phyloP scores from a whole-genome alignment of 192 early-diverging fungal species.

The Jimgerdemannia flammicorona region DNA sequence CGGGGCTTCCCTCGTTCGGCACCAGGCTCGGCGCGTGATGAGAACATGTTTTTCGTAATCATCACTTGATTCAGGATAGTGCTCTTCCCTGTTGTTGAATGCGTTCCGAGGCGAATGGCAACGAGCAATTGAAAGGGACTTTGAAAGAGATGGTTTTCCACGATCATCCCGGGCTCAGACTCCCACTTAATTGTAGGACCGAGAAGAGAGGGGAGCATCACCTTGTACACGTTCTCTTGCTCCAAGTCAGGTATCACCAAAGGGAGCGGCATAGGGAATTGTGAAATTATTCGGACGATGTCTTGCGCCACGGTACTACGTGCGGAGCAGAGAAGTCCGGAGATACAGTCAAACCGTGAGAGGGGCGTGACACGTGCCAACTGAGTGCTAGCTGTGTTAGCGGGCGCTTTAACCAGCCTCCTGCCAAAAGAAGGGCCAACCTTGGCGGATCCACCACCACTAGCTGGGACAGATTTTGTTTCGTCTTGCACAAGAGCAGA shows the following conservation, averaged over 20 bases:
- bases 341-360: slow-evolving; percentile 13
- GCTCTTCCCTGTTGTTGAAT: slow-evolving; percentile 5
- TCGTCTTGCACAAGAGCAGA: not conserved
- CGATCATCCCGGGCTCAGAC: slow-evolving; percentile 6
- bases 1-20: slow-evolving; percentile 10
- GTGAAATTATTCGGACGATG: slow-evolving; percentile 10
- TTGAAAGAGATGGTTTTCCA: slow-evolving; percentile 16
- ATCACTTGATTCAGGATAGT: slow-evolving; percentile 16
- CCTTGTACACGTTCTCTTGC: slow-evolving; percentile 6
- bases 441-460: not conserved
- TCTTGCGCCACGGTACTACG: slow-evolving; percentile 13
- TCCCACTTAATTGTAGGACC: slow-evolving; percentile 14
- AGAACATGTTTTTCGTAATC: slow-evolving; percentile 10
- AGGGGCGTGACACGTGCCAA: not conserved
- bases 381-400: not conserved
- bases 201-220: slow-evolving; percentile 10
- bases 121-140: slow-evolving; percentile 9
- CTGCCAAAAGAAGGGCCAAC: not conserved
- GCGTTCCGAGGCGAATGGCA: slow-evolving; percentile 11
- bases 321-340: slow-evolving; percentile 5
- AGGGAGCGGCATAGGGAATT: slow-evolving; percentile 17
- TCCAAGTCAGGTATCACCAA: slow-evolving; percentile 10
- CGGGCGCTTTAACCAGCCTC: not conserved
- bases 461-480: not conserved
- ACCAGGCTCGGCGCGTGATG: slow-evolving; percentile 10